phyloP scores from a whole-genome alignment of 768 basidiomycete species.

The Cantharellus anzutake region DNA sequence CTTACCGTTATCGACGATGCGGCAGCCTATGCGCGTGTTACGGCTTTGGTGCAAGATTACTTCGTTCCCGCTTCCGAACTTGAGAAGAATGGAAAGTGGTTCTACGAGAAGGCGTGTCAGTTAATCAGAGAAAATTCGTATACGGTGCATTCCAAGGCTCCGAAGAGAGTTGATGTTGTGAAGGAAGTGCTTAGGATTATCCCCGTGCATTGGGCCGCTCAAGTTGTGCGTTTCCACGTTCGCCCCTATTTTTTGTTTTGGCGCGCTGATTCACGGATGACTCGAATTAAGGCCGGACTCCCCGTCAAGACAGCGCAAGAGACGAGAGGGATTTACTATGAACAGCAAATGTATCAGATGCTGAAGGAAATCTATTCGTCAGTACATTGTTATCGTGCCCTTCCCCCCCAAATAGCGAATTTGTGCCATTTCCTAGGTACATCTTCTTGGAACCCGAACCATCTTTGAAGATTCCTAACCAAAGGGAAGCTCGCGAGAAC shows the following conservation, averaged over 20 bases:
- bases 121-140: constrained; percentile 18
- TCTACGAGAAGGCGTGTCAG: constrained; percentile 13
- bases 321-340: constrained; percentile 3
- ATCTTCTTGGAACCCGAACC: background rate
- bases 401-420: background rate
- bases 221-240: constrained; percentile 20
- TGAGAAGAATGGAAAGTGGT: background rate
- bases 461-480: background rate
- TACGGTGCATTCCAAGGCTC: constrained; percentile 14
- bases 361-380: constrained; percentile 2
- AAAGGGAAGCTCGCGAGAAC: background rate
- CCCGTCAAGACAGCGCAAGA: background rate
- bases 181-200: constrained; percentile 45
- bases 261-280: background rate
- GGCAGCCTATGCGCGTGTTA: background rate
- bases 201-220: constrained; percentile 40
- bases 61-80: constrained; percentile 8
- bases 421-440: background rate
- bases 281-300: constrained; percentile 1
- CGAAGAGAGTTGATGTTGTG: constrained; percentile 36
- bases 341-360: constrained; percentile 4
- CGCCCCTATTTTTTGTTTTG: background rate
- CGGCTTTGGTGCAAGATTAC: constrained; percentile 5
- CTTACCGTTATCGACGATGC: background rate
- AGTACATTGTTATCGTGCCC: background rate